phyloP scores from a whole-genome alignment of 2,329 filamentous ascomycete genomes.

The Chaetomium globosum region DNA sequence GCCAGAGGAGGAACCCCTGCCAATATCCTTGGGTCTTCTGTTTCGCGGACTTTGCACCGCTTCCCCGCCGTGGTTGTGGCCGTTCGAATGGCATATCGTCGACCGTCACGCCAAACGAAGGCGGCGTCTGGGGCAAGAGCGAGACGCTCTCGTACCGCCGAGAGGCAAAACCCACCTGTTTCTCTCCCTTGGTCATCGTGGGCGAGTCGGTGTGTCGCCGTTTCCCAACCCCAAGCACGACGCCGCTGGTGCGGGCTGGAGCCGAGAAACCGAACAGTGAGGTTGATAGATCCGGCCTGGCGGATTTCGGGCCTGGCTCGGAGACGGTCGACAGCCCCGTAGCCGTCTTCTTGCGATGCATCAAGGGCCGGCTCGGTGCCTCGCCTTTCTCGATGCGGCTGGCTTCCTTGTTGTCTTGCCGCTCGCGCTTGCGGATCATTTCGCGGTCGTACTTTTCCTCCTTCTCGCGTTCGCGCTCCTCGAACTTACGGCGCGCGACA shows the following conservation, averaged over 20 bases:
- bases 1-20: constrained; percentile 66
- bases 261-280: background rate
- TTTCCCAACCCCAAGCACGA: constrained; percentile 15
- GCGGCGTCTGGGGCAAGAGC: constrained; percentile 28
- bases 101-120: constrained; percentile 44
- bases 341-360: constrained; percentile 32
- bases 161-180: constrained; percentile 48
- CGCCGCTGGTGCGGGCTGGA: constrained; percentile 1
- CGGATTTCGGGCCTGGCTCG: constrained; percentile 1
- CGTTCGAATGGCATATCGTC: constrained; percentile 51
- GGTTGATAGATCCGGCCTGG: background rate
- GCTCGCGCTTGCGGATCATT: constrained; percentile 60
- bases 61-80: constrained; percentile 46
- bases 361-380: constrained; percentile 32
- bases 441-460: constrained; percentile 65
- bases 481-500: constrained; percentile 64
- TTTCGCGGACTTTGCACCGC: constrained; percentile 59
- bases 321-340: constrained; percentile 30
- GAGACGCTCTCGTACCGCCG: constrained; percentile 52
- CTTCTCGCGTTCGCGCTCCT: constrained; percentile 63
- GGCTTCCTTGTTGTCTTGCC: constrained; percentile 60
- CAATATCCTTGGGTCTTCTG: constrained; percentile 63
- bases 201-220: constrained; percentile 27
- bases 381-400: constrained; percentile 53
- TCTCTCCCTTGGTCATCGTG: constrained; percentile 43